Evolutionary conservation across 1,284 basidiomycete genomes (phyloP), one percentile per base, ranked within the genome.

Genomic region (Phellinidium pouzarii): DNA sequence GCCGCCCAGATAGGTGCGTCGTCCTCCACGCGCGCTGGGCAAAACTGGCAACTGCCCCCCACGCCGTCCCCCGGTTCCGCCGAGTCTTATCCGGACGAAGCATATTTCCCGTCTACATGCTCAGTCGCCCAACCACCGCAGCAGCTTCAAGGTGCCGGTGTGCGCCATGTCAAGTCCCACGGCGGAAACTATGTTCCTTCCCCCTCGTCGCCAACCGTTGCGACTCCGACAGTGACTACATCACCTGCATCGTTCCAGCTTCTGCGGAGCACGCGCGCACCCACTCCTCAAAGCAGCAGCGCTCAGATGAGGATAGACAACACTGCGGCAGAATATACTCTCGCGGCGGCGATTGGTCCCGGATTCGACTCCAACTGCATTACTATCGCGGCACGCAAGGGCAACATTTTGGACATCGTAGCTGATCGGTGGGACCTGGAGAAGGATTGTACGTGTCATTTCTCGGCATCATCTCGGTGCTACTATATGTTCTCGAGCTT

Each of bases 361-460:
- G 61, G 60, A 19, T 64, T 64, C 49, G 58, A 58, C 43, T 59
- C 61, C 12, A 61, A 61, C 31, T 60, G 59, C 53, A 64, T 64
- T 48, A 64, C 63, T 34, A 64, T 64, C 27, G 59, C 63, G 22
- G 59, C 59, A 12, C 62, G 59, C 44, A 60, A 59, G 50, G 61
- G 58, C 19, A 64, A 62, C 38, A 56, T 59, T 36, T 48, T 64
- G 34, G 58, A 60, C 23, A 63, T 64, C 34, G 58, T 64, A 23
- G 62, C 61, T 4, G 63, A 64, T 51, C 57, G 62, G 26, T 64
- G 62, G 62, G 62, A 64, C 53, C 47, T 54, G 55, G 62, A 64
- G 50, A 59, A 58, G 41, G 62, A 63, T 38, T 61, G 63, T 64
- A 49, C 59, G 63, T 62, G 14, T 23, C 12, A 14, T 7, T 50